These are phyloP conservation scores for Sarocladium kiliense DNA, from an alignment of 2,329 filamentous ascomycete genomes.

Conservation along the genomic window DNA sequence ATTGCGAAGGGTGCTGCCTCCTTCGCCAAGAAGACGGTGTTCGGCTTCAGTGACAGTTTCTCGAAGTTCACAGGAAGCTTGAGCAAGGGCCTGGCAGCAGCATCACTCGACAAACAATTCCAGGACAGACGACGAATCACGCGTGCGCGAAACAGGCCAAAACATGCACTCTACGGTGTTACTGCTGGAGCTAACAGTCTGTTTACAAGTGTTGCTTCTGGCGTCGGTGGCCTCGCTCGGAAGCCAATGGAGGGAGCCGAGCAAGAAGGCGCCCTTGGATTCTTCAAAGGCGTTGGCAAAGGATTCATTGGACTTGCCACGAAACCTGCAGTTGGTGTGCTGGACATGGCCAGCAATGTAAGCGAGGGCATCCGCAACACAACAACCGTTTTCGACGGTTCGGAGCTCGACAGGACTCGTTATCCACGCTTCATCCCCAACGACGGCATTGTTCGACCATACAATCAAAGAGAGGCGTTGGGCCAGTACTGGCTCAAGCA, in stretches of 20 bases:
- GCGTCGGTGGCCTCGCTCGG: slow-evolving; percentile 85
- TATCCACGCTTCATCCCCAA: slow-evolving; percentile 85
- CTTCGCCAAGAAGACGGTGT: slow-evolving; percentile 98
- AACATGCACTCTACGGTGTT: slow-evolving; percentile 95
- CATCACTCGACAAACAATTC: slow-evolving; percentile 97
- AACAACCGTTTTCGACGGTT: slow-evolving; percentile 93
- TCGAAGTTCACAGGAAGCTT: slow-evolving; percentile 97
- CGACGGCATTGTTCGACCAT: slow-evolving; percentile 91
- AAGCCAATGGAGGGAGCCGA: slow-evolving; percentile 95
- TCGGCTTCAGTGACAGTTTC: slow-evolving; percentile 94
- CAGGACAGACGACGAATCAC: slow-evolving; percentile 95
- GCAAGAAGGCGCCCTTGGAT: slow-evolving; percentile 87
- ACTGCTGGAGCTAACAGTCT: slow-evolving; percentile 94
- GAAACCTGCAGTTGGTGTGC: slow-evolving; percentile 92
- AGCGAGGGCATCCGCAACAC: slow-evolving; percentile 98
- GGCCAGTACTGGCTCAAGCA: slow-evolving; percentile 99
- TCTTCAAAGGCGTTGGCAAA: slow-evolving; percentile 97
- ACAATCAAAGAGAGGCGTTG: slow-evolving; percentile 88
- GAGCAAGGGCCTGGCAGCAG: slow-evolving; percentile 91
- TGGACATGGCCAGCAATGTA: slow-evolving; percentile 94
- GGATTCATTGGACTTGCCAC: slow-evolving; percentile 91
- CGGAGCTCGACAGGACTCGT: slow-evolving; percentile 91
- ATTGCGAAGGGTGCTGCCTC: slow-evolving; percentile 96
- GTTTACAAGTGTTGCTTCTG: slow-evolving; percentile 85
- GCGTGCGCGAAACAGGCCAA: slow-evolving; percentile 85